phyloP scores from a whole-genome alignment of 306 rosid species.

The Lupinus albus region DNA sequence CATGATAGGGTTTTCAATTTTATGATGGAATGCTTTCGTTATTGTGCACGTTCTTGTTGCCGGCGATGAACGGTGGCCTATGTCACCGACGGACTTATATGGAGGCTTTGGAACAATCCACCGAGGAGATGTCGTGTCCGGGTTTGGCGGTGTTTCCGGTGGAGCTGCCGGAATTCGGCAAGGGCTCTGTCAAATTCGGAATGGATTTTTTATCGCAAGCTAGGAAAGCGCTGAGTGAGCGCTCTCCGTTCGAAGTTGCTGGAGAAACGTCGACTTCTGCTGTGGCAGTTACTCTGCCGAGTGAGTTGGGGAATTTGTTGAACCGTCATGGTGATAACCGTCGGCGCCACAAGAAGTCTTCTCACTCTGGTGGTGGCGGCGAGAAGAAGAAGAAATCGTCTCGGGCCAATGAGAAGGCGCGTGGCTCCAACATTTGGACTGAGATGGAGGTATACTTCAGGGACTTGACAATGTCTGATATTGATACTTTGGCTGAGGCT shows the following conservation, averaged over 20 bases:
- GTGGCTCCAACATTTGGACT: slow-evolving; percentile 62
- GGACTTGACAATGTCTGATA: slow-evolving; percentile 65
- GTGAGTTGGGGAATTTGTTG: slow-evolving; percentile 64
- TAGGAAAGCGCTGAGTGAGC: slow-evolving; percentile 67
- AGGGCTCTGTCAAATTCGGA: slow-evolving; percentile 21
- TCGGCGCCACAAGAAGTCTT: slow-evolving; percentile 81
- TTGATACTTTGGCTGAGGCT: slow-evolving; percentile 59
- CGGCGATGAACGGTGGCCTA: slow-evolving; percentile 83
- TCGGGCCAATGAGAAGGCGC: slow-evolving; percentile 55
- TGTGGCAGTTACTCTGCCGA: slow-evolving; percentile 64
- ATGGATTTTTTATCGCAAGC: slow-evolving; percentile 81
- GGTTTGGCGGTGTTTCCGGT: slow-evolving; percentile 49
- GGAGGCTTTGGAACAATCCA: slow-evolving; percentile 36
- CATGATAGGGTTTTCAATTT: slow-evolving; percentile 49
- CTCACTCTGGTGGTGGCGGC: slow-evolving; percentile 53
- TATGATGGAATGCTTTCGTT: slow-evolving; percentile 64
- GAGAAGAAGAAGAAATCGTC: slow-evolving; percentile 68
- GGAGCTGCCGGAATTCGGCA: slow-evolving; percentile 38
- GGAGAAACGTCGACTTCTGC: slow-evolving; percentile 70
- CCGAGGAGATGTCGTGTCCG: slow-evolving; percentile 57
- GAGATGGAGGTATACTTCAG: slow-evolving; percentile 83
- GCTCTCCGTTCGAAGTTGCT: slow-evolving; percentile 71
- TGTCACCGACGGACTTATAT: slow-evolving; percentile 65
- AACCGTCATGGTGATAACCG: slow-evolving; percentile 64
- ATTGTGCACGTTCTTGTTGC: slow-evolving; percentile 49